These are phyloP conservation scores for Colletotrichum abscissum DNA, from an alignment of 2,329 filamentous ascomycete genomes.

Conservation along the genomic window DNA sequence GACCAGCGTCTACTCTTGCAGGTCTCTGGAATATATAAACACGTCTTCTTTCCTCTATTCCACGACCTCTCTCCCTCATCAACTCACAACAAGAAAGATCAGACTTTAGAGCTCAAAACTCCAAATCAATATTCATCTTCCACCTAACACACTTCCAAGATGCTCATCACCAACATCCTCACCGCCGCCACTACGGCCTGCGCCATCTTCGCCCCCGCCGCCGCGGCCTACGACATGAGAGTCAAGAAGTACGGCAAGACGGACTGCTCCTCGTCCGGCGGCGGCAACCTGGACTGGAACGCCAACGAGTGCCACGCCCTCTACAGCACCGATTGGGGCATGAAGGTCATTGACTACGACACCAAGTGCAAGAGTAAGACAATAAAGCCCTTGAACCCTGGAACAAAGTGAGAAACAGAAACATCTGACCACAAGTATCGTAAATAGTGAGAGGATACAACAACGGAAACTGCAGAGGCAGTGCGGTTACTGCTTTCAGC, in stretches of 20 bases:
- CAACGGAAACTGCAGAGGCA: not conserved
- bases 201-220: not conserved
- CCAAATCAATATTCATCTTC: not conserved
- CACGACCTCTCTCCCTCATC: not conserved
- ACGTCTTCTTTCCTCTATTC: not conserved
- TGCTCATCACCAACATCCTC: constrained; percentile 9
- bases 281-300: not conserved
- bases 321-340: not conserved
- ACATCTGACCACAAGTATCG: too few species aligned
- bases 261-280: not conserved
- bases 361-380: constrained; percentile 3
- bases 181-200: not conserved
- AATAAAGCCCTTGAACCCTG: too few species aligned
- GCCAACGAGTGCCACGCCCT: not conserved
- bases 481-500: not conserved
- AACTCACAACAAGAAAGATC: not conserved
- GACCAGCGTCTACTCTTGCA: not conserved
- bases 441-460: not conserved
- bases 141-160: not conserved
- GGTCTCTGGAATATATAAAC: not conserved
- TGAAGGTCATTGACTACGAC: constrained; percentile 3
- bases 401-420: too few species aligned
- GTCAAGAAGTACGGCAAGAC: not conserved
- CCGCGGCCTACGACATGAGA: not conserved
- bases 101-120: not conserved